Conservation (phyloP, 1,284 basidiomycete species). For the Ceratobasidium sp. region DNA sequence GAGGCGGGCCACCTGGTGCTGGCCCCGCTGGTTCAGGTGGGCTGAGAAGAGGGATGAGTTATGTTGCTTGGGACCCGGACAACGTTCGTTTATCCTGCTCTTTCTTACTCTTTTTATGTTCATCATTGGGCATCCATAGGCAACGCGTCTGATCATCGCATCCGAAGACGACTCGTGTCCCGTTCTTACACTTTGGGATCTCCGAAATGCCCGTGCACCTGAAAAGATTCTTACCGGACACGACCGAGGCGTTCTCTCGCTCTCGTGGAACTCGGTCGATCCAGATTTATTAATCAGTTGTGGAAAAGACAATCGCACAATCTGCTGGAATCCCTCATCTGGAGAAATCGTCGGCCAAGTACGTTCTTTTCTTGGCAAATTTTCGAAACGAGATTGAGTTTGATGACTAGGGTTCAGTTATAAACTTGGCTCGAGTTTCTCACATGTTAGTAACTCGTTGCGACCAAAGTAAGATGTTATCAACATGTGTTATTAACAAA, state of each 20-base stretch:
- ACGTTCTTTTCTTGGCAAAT: slow-evolving; percentile 39
- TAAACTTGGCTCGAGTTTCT: not conserved
- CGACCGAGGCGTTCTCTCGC: slow-evolving; percentile 91
- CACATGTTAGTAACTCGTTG: slow-evolving; percentile 12
- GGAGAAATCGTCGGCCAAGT: slow-evolving; percentile 93
- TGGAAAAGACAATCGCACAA: slow-evolving; percentile 95
- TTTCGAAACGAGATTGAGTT: not conserved
- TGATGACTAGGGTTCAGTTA: not conserved
- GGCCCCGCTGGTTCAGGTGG: slow-evolving; percentile 71
- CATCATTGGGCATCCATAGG: slow-evolving; percentile 55
- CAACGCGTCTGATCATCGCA: slow-evolving; percentile 91
- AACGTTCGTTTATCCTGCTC: slow-evolving; percentile 63
- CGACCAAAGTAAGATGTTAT: slow-evolving; percentile 8
- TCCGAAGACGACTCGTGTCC: slow-evolving; percentile 97
- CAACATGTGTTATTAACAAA: slow-evolving; percentile 21
- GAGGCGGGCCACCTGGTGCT: slow-evolving; percentile 77
- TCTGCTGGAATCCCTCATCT: slow-evolving; percentile 95
- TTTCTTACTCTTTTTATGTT: slow-evolving; percentile 38
- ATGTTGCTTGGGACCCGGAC: slow-evolving; percentile 97
- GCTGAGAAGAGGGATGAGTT: slow-evolving; percentile 90
- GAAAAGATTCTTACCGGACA: slow-evolving; percentile 96
- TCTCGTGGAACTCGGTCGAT: slow-evolving; percentile 97
- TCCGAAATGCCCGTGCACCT: slow-evolving; percentile 94
- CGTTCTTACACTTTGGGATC: slow-evolving; percentile 98
- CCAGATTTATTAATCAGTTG: slow-evolving; percentile 91